These are phyloP conservation scores for Mycena capillaripes DNA, from an alignment of 768 basidiomycete genomes.

Conservation along the genomic window DNA sequence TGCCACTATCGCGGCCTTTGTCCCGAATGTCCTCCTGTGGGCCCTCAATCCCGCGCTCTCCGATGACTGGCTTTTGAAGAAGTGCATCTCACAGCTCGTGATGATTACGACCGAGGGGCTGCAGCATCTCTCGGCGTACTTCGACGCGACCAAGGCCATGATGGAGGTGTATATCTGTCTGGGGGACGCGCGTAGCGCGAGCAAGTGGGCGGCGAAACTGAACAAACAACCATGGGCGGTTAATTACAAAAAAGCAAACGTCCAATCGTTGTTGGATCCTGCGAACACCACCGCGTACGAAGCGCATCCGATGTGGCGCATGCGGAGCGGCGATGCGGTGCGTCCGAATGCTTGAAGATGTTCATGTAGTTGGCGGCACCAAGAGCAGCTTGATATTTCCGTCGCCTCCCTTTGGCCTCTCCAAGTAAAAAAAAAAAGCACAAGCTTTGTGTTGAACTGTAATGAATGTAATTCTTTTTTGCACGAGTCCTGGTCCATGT, in stretches of 20 bases:
- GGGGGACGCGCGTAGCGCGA: conserved; percentile 20
- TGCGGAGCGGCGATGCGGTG: background rate
- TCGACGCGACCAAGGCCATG: background rate
- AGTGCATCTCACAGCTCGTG: background rate
- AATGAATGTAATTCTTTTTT: no score
- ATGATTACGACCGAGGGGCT: conserved; percentile 28
- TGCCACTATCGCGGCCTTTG: background rate
- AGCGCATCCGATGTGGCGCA: conserved; percentile 26
- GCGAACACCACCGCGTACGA: conserved; percentile 14
- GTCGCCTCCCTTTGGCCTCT: background rate
- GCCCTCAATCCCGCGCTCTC: background rate
- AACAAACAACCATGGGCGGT: background rate
- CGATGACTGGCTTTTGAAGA: no score
- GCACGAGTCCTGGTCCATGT: no score
- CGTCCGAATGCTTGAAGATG: background rate
- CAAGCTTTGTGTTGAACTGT: no score
- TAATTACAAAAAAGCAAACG: background rate
- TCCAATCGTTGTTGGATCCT: conserved; percentile 19
- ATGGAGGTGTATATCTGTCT: conserved; percentile 22
- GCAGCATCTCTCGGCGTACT: conserved; percentile 8
- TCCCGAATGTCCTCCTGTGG: conserved; percentile 42
- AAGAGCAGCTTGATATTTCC: no score
- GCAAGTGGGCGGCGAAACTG: conserved; percentile 29
- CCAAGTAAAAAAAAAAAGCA: no score
- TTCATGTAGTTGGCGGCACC: background rate